These are phyloP conservation scores for Xanthoconium purpureum DNA, from an alignment of 768 basidiomycete species.

Conservation along the genomic window DNA sequence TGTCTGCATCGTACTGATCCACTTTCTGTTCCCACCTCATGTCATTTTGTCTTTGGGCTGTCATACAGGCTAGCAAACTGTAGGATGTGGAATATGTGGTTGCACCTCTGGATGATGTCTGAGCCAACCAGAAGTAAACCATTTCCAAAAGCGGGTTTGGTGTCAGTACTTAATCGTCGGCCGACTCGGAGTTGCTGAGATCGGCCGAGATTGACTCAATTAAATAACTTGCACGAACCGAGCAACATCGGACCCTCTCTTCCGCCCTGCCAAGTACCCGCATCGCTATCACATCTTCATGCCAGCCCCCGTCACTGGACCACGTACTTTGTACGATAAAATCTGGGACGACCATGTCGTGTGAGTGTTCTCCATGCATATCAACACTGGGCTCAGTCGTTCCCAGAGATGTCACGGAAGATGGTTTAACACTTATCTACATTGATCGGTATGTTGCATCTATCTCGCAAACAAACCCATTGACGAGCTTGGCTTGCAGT, in stretches of 20 bases:
- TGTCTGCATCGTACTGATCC: too few relatives aligned
- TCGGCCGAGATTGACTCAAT: conserved; percentile 1
- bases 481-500: conserved; percentile 23
- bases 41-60: too few relatives aligned
- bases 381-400: conserved; percentile 6
- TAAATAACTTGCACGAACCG: not conserved
- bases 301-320: conserved; percentile 55
- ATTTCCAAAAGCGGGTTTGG: too few relatives aligned
- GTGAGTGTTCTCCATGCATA: conserved; percentile 40
- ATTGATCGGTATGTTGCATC: conserved; percentile 60
- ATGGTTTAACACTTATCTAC: conserved; percentile 79
- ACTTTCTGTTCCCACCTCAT: too few relatives aligned
- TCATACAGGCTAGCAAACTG: too few relatives aligned
- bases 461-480: not conserved
- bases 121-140: too few relatives aligned
- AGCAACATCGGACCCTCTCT: not conserved
- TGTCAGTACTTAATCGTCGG: not conserved
- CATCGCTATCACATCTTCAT: conserved; percentile 32
- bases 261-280: not conserved
- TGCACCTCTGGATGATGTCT: too few relatives aligned
- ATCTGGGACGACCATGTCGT: conserved; percentile 98
- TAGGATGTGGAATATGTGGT: too few relatives aligned
- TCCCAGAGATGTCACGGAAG: conserved; percentile 63
- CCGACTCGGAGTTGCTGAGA: not conserved
- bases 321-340: conserved; percentile 95